A percentile compares a stretch with the other conserved stretches of the same genome.
phyloP scores from a whole-genome alignment of 805 yeast species.

The Metschnikowia amazonensis region DNA sequence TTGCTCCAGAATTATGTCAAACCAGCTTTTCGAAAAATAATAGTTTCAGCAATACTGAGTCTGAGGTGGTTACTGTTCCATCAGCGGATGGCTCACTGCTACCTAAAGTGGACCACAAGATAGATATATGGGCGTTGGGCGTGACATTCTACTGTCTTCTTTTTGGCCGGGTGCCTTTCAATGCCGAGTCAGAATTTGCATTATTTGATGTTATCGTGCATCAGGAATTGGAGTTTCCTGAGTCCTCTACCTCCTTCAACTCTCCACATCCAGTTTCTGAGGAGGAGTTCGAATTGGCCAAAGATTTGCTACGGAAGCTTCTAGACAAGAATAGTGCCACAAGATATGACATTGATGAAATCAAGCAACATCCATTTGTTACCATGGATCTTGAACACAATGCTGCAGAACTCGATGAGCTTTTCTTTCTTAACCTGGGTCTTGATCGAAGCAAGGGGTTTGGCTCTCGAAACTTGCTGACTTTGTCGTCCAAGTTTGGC shows the following conservation, averaged over 20 bases:
- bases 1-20: conserved; percentile 79
- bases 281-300: conserved; percentile 45
- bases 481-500: background rate
- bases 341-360: conserved; percentile 66
- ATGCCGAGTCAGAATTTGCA: conserved; percentile 81
- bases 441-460: background rate
- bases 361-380: conserved; percentile 72
- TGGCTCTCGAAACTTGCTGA: background rate
- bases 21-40: conserved; percentile 28
- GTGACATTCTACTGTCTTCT: conserved; percentile 84
- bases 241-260: conserved; percentile 27
- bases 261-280: conserved; percentile 39
- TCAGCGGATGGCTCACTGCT: conserved; percentile 7
- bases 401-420: conserved; percentile 31
- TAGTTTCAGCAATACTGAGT: conserved; percentile 1
- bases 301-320: conserved; percentile 57
- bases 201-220: conserved; percentile 78
- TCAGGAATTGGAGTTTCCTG: conserved; percentile 57
- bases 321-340: conserved; percentile 65
- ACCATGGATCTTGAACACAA: conserved; percentile 39
- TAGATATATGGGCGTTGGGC: conserved; percentile 98
- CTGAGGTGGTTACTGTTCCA: background rate
- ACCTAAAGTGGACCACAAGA: conserved; percentile 68
- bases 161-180: conserved; percentile 86
- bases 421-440: conserved; percentile 29